Evolutionary conservation across 75 land plant species (phyloP).

Genomic region (Cryptomeria japonica): DNA sequence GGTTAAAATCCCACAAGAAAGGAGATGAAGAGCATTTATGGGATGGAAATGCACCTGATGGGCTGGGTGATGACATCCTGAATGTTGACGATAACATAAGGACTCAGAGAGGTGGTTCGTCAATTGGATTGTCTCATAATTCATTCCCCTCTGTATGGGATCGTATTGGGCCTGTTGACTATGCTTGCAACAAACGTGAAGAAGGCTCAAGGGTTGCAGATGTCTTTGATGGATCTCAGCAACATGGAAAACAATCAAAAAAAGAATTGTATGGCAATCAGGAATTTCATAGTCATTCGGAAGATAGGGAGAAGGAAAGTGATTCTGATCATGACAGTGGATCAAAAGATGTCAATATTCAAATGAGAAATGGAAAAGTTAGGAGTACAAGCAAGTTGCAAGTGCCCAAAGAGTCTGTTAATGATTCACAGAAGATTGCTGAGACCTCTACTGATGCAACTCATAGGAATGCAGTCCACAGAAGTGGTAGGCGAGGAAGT

Average conservation of each 20-base stretch:
- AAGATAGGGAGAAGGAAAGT: neutral
- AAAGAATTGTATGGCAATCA: slow-evolving; percentile 1
- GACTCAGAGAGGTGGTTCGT: slow-evolving; percentile 16
- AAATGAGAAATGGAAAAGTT: neutral
- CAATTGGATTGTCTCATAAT: slow-evolving; percentile 19
- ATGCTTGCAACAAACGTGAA: slow-evolving; percentile 6
- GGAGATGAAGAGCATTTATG: slow-evolving; percentile 35
- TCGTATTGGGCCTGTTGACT: slow-evolving; percentile 39
- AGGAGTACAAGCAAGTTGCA: neutral
- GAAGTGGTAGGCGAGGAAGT: slow-evolving; percentile 21
- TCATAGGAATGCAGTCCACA: neutral
- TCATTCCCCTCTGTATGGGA: slow-evolving; percentile 68
- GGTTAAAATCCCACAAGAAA: slow-evolving; percentile 34
- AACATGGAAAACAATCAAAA: slow-evolving; percentile 2
- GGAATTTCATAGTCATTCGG: neutral
- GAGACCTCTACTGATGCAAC: neutral
- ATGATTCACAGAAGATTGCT: neutral
- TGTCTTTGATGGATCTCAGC: neutral
- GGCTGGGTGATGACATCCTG: neutral
- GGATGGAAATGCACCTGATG: slow-evolving; percentile 40
- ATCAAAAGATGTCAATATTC: neutral
- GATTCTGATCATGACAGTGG: slow-evolving; percentile 11
- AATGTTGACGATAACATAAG: slow-evolving; percentile 20
- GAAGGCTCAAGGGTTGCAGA: neutral
- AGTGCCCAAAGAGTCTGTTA: neutral